Evolutionary conservation across 1,139 yeast species (phyloP).

Genomic region (Taphrina flavorubra): DNA sequence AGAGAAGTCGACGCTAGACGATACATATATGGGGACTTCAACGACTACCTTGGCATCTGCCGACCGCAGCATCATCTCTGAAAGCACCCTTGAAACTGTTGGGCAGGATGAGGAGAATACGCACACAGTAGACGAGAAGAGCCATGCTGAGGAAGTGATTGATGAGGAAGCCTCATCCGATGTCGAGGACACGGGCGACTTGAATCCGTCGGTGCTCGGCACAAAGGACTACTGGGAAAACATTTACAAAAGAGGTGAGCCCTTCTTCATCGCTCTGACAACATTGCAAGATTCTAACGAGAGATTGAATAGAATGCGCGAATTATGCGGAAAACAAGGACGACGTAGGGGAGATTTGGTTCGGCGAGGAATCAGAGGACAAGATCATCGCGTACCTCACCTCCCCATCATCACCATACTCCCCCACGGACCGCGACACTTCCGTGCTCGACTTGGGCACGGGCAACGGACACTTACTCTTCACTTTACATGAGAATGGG

Average conservation of each 20-base stretch:
- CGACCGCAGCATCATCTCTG: not conserved
- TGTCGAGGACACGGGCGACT: conserved; percentile 20
- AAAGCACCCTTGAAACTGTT: not conserved
- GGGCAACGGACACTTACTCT: conserved; percentile 90
- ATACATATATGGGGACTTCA: not conserved
- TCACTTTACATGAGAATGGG: conserved; percentile 69
- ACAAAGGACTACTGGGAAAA: conserved; percentile 88
- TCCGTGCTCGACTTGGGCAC: conserved; percentile 82
- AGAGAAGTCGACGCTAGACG: conserved; percentile 5
- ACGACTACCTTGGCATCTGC: conserved; percentile 1
- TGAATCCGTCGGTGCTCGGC: conserved; percentile 67
- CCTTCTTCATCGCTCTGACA: too few species aligned
- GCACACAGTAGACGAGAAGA: not conserved
- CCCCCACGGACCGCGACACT: conserved; percentile 3
- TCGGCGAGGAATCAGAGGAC: conserved; percentile 85
- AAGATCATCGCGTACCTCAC: conserved; percentile 73
- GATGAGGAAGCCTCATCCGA: conserved; percentile 7
- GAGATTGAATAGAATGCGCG: conserved; percentile 2
- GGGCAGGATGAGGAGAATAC: not conserved
- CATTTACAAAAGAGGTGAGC: conserved; percentile 74
- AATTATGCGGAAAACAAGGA: conserved; percentile 49
- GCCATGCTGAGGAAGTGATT: not conserved
- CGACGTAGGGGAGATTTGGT: conserved; percentile 97
- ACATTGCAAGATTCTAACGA: not conserved
- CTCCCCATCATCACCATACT: conserved; percentile 44